Conservation (phyloP, 2,329 filamentous ascomycete species). For the Aspergillus fumigatus region DNA sequence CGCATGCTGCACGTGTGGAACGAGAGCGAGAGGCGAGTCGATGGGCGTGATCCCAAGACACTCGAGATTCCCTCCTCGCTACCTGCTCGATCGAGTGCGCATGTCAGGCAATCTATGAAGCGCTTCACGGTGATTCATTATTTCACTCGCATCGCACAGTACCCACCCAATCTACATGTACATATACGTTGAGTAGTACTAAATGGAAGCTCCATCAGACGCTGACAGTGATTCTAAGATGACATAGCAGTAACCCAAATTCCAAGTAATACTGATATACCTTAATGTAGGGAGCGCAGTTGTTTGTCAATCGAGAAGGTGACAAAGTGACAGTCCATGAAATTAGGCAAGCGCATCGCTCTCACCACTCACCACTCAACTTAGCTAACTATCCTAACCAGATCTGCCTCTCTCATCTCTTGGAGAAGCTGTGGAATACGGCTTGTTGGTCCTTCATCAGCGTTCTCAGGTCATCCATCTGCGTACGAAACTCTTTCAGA, state of each 20-base stretch:
- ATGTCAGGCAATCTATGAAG: neutral
- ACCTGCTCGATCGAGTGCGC: neutral
- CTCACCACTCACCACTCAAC: no score
- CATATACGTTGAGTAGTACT: neutral
- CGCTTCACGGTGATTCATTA: neutral
- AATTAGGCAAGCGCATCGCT: no score
- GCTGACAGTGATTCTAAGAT: neutral
- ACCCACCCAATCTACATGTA: neutral
- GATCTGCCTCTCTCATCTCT: no score
- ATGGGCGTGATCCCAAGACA: conserved; percentile 19
- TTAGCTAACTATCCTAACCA: no score
- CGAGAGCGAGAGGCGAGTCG: conserved; percentile 36
- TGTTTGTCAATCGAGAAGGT: no score
- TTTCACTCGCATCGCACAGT: neutral
- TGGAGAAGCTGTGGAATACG: no score
- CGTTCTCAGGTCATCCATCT: no score
- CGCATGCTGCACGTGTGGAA: conserved; percentile 33
- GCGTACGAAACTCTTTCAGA: no score
- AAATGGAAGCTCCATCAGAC: neutral
- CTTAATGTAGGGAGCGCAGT: no score
- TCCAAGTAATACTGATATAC: neutral
- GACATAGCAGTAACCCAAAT: neutral
- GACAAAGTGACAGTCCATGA: no score
- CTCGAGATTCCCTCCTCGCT: neutral
- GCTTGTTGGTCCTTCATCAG: no score